Evolutionary conservation across 345 rosid genomes (phyloP).

Genomic region (Populus ilicifolia): DNA sequence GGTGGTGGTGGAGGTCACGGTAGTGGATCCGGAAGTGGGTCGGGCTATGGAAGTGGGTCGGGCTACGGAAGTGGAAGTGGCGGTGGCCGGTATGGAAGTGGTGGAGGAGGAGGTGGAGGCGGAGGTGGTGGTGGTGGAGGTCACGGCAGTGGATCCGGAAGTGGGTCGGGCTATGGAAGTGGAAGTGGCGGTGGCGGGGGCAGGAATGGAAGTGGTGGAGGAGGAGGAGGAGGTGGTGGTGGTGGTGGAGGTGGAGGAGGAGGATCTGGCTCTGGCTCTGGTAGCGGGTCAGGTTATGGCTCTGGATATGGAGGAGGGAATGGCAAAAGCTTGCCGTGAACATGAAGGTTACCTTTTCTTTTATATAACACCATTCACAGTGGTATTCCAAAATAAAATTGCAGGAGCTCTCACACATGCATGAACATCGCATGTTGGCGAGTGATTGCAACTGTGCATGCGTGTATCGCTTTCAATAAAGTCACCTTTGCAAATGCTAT

Average conservation of each 20-base stretch:
- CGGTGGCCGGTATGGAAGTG: too few species aligned
- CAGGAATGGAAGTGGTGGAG: not conserved
- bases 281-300: constrained; percentile 20
- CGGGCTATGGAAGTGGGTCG: not conserved
- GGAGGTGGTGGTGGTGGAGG: not conserved
- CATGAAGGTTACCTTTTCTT: not conserved
- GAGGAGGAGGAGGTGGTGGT: not conserved
- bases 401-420: constrained; percentile 2
- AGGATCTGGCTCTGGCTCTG: too few species aligned
- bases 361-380: not conserved
- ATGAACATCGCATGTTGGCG: not conserved
- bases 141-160: too few species aligned
- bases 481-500: not conserved
- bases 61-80: too few species aligned
- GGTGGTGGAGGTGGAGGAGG: constrained; percentile 17
- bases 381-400: constrained; percentile 22
- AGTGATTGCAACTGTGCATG: not conserved
- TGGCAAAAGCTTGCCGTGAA: constrained; percentile 25
- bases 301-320: constrained; percentile 26
- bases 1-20: not conserved
- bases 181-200: constrained; percentile 8
- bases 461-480: not conserved
- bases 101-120: not conserved
- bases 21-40: not conserved
- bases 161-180: constrained; percentile 24